Conservation (phyloP, 805 yeast species). For the Lipomyces mesembrius region DNA sequence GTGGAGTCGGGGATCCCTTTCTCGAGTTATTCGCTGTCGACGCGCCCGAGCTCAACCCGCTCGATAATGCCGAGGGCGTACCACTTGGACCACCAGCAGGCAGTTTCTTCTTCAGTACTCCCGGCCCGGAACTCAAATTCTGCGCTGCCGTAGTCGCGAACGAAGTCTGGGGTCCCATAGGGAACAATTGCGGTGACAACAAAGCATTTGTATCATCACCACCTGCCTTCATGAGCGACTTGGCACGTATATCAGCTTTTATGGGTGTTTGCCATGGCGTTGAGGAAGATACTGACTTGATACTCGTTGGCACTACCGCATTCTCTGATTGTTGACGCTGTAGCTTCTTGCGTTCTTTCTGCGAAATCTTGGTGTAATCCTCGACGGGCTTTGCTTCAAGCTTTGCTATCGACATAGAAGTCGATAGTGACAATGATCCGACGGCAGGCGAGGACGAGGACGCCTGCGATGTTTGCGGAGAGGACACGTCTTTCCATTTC, state of each 20-base stretch:
- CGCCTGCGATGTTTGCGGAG: background rate
- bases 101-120: background rate
- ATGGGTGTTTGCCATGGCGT: constrained; percentile 33
- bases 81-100: background rate
- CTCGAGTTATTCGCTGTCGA: constrained; percentile 5
- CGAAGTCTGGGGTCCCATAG: constrained; percentile 34
- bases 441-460: constrained; percentile 3
- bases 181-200: constrained; percentile 19
- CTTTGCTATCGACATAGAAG: background rate
- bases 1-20: constrained; percentile 8
- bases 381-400: constrained; percentile 32
- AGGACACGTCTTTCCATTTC: background rate
- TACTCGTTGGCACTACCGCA: background rate
- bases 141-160: constrained; percentile 35
- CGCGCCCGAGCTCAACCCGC: constrained; percentile 6
- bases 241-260: constrained; percentile 13
- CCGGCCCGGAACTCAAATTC: constrained; percentile 3
- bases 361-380: constrained; percentile 55
- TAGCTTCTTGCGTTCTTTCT: constrained; percentile 60
- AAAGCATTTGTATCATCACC: background rate
- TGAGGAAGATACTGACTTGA: constrained; percentile 1
- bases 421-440: background rate
- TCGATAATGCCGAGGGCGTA: constrained; percentile 1
- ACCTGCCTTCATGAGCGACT: constrained; percentile 3
- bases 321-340: constrained; percentile 45